Evolutionary conservation across 228 moss, liverwort and hornwort species (phyloP).

Genomic region (Sphagnum fallax): DNA sequence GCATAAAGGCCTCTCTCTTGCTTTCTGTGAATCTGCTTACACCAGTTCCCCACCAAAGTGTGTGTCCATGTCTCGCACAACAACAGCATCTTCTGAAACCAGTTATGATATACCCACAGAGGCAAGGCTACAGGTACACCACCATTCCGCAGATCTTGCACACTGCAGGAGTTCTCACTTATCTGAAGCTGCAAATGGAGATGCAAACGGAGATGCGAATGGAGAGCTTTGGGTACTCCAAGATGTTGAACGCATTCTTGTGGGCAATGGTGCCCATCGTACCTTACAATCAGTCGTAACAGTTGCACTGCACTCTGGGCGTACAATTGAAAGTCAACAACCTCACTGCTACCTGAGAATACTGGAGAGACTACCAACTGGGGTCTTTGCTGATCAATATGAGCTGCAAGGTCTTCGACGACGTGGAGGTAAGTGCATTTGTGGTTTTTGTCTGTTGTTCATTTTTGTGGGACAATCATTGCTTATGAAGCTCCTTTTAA

Average conservation of each 20-base stretch:
- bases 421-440: conserved; percentile 33
- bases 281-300: conserved; percentile 25
- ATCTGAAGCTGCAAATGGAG: neutral
- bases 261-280: conserved; percentile 55
- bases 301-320: conserved; percentile 13
- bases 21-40: conserved; percentile 46
- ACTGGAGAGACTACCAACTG: conserved; percentile 43
- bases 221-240: conserved; percentile 23
- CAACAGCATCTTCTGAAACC: conserved; percentile 8
- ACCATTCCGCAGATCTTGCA: conserved; percentile 16
- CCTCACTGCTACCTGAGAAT: conserved; percentile 32
- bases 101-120: conserved; percentile 6
- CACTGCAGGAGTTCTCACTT: conserved; percentile 13
- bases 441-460: neutral
- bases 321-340: conserved; percentile 1
- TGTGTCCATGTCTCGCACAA: conserved; percentile 9
- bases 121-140: conserved; percentile 23
- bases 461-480: neutral
- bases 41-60: conserved; percentile 39
- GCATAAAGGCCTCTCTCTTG: conserved; percentile 21
- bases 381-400: conserved; percentile 51
- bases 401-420: conserved; percentile 55
- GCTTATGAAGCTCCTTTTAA: neutral
- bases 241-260: conserved; percentile 30
- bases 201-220: conserved; percentile 2